Percentiles rank a stretch among this genome's conserved stretches.
Conservation (phyloP, 345 rosid genomes). For the Turritis glabra region DNA sequence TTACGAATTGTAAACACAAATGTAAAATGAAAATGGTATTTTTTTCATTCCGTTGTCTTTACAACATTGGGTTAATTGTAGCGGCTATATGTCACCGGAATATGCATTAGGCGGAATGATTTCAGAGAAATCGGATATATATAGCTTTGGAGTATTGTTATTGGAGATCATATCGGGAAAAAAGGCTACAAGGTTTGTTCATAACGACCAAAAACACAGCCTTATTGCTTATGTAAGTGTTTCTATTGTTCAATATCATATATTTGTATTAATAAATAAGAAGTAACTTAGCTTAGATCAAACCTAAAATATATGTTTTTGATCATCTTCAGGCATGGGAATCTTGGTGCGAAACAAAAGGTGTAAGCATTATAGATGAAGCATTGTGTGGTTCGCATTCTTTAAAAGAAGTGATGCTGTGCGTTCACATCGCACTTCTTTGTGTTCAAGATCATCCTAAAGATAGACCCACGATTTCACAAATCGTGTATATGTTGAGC, state of each 20-base stretch:
- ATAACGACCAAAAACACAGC: slow-evolving; percentile 5
- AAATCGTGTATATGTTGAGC: slow-evolving; percentile 4
- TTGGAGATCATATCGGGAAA: background rate
- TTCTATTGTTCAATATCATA: too few relatives aligned
- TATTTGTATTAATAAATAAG: too few relatives aligned
- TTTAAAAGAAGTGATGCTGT: background rate
- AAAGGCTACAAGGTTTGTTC: background rate
- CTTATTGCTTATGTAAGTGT: background rate
- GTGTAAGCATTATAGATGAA: background rate
- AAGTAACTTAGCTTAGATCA: background rate
- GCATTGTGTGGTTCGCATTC: background rate
- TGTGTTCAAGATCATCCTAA: slow-evolving; percentile 10
- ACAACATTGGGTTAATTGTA: background rate
- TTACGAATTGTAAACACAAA: background rate
- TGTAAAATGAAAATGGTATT: too few relatives aligned
- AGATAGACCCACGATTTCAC: background rate
- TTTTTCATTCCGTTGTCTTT: too few relatives aligned
- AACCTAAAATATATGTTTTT: background rate
- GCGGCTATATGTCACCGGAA: slow-evolving; percentile 1
- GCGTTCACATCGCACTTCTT: background rate
- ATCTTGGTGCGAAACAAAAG: background rate
- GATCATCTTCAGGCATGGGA: background rate
- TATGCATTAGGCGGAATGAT: background rate
- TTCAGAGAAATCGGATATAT: background rate
- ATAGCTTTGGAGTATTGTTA: slow-evolving; percentile 1